Evolutionary conservation across 306 rosid genomes (phyloP), one percentile per base, ranked within the genome.

Genomic region (Cyclanthera cordifolia): DNA sequence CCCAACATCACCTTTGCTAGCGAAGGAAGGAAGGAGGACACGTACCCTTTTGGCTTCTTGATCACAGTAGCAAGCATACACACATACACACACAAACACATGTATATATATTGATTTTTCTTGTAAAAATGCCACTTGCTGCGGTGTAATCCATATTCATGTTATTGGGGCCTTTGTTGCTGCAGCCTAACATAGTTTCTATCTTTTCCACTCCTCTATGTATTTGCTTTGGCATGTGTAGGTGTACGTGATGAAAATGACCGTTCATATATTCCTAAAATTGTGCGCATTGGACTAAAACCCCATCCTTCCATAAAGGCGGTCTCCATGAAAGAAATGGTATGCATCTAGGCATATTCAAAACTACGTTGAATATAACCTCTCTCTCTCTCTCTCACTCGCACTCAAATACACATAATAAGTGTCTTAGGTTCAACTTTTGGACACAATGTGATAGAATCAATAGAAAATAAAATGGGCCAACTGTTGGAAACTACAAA

Each of bases 201-300:
- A 13, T 16, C 2, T n/a, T 68, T 28, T 11, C 25, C n/a, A n/a
- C n/a, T n/a, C n/a, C n/a, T n/a, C n/a, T n/a, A n/a, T 52, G 32
- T 70, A 2, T 53, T 54, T 59, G n/a, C 37, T 32, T 70, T 71
- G 57, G 25, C 47, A 71, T 39, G 58, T 52, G 48, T 81, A 92
- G 98, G 98, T 47, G 78, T 89, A 34, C 98, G 82, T n/a, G 96
- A 92, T 84, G 98, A 92, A 85, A 83, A 74, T 85, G 81, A 82
- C 73, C 89, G 73, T 71, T 6, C 82, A 17, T 92, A 92, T 78
- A 81, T 77, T 73, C 98, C 98, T 39, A 92, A 92, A 73, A 75
- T 87, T 81, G 96, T 92, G 63, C 82, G 98, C 68, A 85, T 92
- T 73, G 98, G 98, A 82, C 85, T 92, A 17, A 87, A 80, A 77